Base-by-base conservation (phyloP, 208 protist genomes). In the Phytomonas francai region DNA sequence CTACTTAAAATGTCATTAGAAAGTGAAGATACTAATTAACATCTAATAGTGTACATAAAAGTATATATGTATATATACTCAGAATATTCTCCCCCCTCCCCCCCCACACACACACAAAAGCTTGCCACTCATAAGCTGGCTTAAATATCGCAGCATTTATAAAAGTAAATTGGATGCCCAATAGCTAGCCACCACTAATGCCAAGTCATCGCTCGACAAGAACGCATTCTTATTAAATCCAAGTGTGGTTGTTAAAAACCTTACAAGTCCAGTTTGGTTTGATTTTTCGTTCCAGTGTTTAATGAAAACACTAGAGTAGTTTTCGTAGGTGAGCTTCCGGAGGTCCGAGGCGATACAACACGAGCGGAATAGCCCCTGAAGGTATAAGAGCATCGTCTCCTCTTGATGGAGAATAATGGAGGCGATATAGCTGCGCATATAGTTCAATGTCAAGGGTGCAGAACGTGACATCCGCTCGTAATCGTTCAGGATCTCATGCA, bases 401-500 rank as follows among this genome's bases (percentile, higher is more conserved):
- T 96, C 91, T 60, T 82, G 78, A 68, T 94, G 91, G n/a, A 88
- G 66, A 76, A 92, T 91, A 3, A 75, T 62, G 5, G 78, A 77
- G 28, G 87, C 80, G 8, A 96, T 63, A 65, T 91, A 96, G 39
- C 77, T 42, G 28, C 91, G 91, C 68, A 96, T 76, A 27, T 81
- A 81, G 16, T 72, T 68, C 36, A 93, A 84, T 12, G 88, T 94
- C 28, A 96, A 71, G 25, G 86, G 79, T 0, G 85, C 82, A 3
- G 80, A 82, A 22, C 87, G 87, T 19, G 90, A 88, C 32, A 87
- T 74, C 80, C 91, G 86, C 58, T 92, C 77, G 71, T 85, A 96
- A 42, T 94, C 87, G 16, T 72, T 79, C 27, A 96, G 49, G 9
- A 90, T 77, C 34, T 85, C 80, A 32, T 81, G 72, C 1, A 84